Evolutionary conservation across 352 stramenopile genomes (phyloP), one percentile per base, ranked within the genome.

Genomic region (Pythium grandisporangium): DNA sequence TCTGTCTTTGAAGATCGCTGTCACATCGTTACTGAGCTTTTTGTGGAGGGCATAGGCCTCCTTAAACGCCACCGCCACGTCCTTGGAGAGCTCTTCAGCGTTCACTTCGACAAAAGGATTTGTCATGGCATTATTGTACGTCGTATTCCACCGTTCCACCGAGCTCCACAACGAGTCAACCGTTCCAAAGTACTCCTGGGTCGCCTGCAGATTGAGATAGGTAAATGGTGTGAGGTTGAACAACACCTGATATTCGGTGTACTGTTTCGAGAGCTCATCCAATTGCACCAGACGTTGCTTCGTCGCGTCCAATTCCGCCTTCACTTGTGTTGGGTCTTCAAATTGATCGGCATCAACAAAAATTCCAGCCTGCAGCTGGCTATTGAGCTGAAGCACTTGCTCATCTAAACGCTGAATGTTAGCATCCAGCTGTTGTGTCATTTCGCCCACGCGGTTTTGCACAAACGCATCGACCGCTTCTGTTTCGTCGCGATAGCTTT

Each of bases 371-470:
- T 95, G 69, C 4, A 97, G 54, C 37, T 93, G 69, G 14, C 63
- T 78, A 38, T 86, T 74, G 5, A 95, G 37, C 50, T 95, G 79
- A 6, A 93, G 50, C 1, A 96, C 70, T 58, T 97, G 80, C 42
- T 97, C 84, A 34, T 97, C 85, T 1, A 98, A 61, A 2, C 89
- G 74, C 21, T 92, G 74, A 33, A 98, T 97, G 45, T 96, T 96
- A 4, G 63, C 73, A 34, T 97, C 93, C 7, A 98, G 63, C 26
- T 93, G 73, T 43, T 89, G 72, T 0, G 79, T 91, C 91, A 98
- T 98, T 16, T 97, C 90, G 12, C 66, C 61, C 23, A 98, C 33
- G 10, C 78, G 75, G 43, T 71, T 70, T 21, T 95, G 66, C 21
- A 96, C 82, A 27, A 96, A 96, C 1, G 56, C 46, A 14, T 93